Evolutionary conservation across 352 stramenopile genomes (phyloP), one percentile per base, ranked within the genome.

Genomic region (Thraustochytrium aureum): DNA sequence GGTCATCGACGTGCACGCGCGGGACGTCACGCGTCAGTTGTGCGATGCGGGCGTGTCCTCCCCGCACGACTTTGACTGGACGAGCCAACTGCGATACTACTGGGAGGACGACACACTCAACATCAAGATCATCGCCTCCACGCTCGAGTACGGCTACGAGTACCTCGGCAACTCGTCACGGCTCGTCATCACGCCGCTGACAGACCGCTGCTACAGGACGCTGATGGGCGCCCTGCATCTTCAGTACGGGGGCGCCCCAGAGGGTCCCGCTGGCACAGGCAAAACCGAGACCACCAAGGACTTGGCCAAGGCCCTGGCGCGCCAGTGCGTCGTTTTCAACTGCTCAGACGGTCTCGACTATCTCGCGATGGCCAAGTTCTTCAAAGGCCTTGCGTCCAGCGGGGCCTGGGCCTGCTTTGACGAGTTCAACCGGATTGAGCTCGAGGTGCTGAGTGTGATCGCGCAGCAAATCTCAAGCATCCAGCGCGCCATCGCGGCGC

Each of bases 321-420:
- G 96, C 37, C 99, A 99, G 85, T 96, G 99, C 38, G 84, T 99
- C 39, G 97, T 99, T n/a, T 99, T 99, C 89, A 99, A 99, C 87
- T 99, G 97, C 89, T 97, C 99, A 72, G 96, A 99, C 85, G 91
- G 96, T 42, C 99, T 99, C 84, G 97, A 99, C 86, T 99, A 99
- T 87, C 94, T 96, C 83, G 96, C 96, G 2, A 99, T 99, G 96
- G 97, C 96, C 35, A 90, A 97, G 26, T 97, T 99, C 74, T 99
- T 99, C 85, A 93, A 97, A 45, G 97, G 97, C 59, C 89, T 99
- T 43, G 99, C 95, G 65, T 97, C 99, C 90, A 96, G 99, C 56
- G 96, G 97, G 56, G 96, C 95, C 42, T 99, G 97, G 97, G 96
- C 96, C 7, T 99, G 97, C 84, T 99, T 99, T 84, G 97, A 99